A percentile compares a stretch with the other conserved stretches of the same genome.
Conservation (phyloP, 768 basidiomycete species). For the Paxillus rubicundulus region DNA sequence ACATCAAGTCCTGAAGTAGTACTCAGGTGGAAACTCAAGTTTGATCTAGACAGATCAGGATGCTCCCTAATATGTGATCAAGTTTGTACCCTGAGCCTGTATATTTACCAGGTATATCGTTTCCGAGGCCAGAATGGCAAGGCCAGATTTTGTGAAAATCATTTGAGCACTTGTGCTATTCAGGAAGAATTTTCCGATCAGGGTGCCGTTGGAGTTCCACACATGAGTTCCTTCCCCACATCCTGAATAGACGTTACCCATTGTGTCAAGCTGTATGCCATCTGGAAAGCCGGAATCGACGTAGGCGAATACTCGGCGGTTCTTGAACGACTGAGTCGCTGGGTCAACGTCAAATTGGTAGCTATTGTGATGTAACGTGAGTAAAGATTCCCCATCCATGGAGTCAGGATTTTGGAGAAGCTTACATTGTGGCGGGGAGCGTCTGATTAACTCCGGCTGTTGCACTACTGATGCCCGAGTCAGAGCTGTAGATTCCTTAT, state of each 20-base stretch:
- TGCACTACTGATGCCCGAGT: constrained; percentile 37
- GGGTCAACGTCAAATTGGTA: constrained; percentile 69
- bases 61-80: constrained; percentile 9
- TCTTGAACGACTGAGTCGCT: constrained; percentile 48
- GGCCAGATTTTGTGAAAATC: constrained; percentile 39
- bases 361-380: constrained; percentile 31
- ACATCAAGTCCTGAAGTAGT: too few relatives aligned
- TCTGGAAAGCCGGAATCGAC: constrained; percentile 65
- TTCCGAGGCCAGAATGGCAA: constrained; percentile 42
- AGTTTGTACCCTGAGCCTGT: constrained; percentile 27
- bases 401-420: background rate
- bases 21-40: background rate
- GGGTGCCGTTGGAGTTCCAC: constrained; percentile 50
- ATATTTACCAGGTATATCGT: constrained; percentile 39
- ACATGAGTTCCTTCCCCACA: constrained; percentile 72
- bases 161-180: constrained; percentile 35
- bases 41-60: background rate
- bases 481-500: constrained; percentile 26
- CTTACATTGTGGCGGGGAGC: constrained; percentile 66
- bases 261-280: constrained; percentile 60
- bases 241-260: constrained; percentile 65
- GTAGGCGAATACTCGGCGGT: constrained; percentile 68
- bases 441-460: constrained; percentile 53
- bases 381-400: background rate
- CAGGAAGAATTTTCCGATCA: constrained; percentile 66